Base-by-base conservation (phyloP, 345 rosid genomes). In the Lumnitzera littorea region DNA sequence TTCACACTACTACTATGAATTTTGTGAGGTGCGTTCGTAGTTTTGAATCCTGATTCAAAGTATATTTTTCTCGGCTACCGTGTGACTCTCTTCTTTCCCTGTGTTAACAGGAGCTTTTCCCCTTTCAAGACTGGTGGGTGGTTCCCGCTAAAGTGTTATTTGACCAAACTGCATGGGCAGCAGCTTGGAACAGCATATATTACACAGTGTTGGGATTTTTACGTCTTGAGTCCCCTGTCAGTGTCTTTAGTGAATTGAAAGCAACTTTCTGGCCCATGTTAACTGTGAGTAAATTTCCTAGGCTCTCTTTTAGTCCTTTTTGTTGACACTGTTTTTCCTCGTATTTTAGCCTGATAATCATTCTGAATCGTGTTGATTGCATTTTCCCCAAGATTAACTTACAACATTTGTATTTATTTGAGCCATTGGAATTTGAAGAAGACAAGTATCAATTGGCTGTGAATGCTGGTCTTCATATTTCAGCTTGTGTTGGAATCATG, bases 121-220 rank as follows among this genome's bases (percentile, higher is more conserved):
- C 99, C 48, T 88, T 72, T 52, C 82, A 76, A 61, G 97, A 84
- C 64, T 94, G 96, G 99, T 94, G 99, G 99, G 95, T 86, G 63
- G 92, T 94, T 77, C 99, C 96, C 51, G 99, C 53, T 12, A 94
- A 88, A 82, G 96, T 88, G 12, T 89, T 27, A 6, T 88, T 88
- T 53, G 97, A 94, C 69, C 97, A 94, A 74, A 90, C 99, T 2
- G 80, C 71, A n/a, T 88, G 99, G 99, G 72, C 99, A 5, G 95
- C 95, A 20, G 62, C 73, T 74, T 94, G 99, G 97, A 94, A 94
- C 67, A 90, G 95, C 79, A 86, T 90, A 56, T 94, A 94, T 72
- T 94, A 25, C 62, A 55, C 71, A 2, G 82, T 71, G 55, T 67
- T 94, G 64, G 99, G 95, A 52, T 80, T 87, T 59, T 72, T 94